Conservation (phyloP, 371 early-diverging fungal species). For the Mucor ambiguus region DNA sequence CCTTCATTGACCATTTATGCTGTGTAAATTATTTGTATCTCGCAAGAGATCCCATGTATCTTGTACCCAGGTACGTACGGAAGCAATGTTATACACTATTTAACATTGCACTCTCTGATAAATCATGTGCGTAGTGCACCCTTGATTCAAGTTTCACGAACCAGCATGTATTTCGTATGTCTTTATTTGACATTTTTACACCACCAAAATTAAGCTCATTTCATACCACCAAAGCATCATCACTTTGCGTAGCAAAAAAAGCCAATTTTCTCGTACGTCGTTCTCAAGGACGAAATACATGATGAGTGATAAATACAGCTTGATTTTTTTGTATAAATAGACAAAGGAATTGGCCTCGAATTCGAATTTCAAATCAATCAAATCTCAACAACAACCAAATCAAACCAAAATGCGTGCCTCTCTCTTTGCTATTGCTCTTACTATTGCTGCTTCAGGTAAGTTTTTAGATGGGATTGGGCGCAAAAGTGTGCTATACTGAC, state of each 20-base stretch:
- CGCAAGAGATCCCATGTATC: not conserved
- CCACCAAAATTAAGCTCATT: not conserved
- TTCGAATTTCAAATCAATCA: not conserved
- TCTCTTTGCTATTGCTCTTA: slow-evolving; percentile 11
- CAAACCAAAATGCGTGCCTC: slow-evolving; percentile 1
- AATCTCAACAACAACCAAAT: not conserved
- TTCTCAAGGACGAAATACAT: not conserved
- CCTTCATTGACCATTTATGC: not conserved
- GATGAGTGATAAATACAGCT: not conserved
- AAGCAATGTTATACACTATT: not conserved
- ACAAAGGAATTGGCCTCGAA: not conserved
- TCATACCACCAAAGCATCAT: not conserved
- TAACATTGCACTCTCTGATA: not conserved
- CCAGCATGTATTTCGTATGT: not conserved
- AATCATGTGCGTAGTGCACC: not conserved
- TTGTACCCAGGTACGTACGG: not conserved
- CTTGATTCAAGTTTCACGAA: not conserved
- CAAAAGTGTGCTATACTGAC: no score
- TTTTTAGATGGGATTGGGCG: not conserved
- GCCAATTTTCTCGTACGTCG: not conserved
- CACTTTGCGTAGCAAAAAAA: not conserved
- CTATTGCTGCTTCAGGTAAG: slow-evolving; percentile 28
- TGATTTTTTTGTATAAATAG: not conserved
- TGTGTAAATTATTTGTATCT: not conserved
- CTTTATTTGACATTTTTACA: not conserved